These are phyloP conservation scores for Fusarium coffeatum DNA, from an alignment of 2,329 filamentous ascomycete species.

Conservation along the genomic window DNA sequence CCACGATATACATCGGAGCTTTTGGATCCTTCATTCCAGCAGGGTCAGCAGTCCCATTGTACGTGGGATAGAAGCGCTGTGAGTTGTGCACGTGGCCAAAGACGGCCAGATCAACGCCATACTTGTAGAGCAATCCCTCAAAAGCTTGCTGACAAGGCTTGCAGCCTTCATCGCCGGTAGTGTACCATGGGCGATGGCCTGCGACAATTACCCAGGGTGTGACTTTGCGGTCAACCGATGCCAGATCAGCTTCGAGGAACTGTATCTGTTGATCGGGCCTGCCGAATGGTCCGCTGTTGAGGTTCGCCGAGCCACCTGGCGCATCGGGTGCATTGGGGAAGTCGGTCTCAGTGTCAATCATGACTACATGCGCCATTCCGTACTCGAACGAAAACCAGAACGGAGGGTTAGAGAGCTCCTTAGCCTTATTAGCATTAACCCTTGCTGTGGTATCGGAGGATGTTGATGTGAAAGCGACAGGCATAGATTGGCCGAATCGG, in stretches of 20 bases:
- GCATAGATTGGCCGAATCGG: constrained; percentile 13
- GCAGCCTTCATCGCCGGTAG: constrained; percentile 48
- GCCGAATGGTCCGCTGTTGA: constrained; percentile 22
- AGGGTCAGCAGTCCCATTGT: constrained; percentile 17
- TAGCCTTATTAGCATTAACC: constrained; percentile 32
- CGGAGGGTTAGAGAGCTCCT: constrained; percentile 26
- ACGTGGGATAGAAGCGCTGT: constrained; percentile 12
- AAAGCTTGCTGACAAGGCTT: constrained; percentile 27
- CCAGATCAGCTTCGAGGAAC: constrained; percentile 48
- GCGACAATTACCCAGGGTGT: constrained; percentile 59
- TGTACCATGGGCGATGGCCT: constrained; percentile 63
- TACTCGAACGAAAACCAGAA: constrained; percentile 46
- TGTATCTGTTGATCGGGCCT: constrained; percentile 20
- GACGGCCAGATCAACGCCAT: constrained; percentile 17
- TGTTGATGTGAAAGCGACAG: constrained; percentile 8
- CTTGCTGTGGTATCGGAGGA: not conserved
- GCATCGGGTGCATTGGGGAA: constrained; percentile 34
- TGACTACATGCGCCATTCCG: constrained; percentile 46
- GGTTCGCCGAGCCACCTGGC: constrained; percentile 18
- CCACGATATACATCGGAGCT: constrained; percentile 26
- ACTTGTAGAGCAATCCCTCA: constrained; percentile 22
- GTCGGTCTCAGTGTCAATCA: constrained; percentile 57
- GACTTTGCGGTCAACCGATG: constrained; percentile 64
- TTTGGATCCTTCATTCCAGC: constrained; percentile 20
- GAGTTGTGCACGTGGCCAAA: constrained; percentile 32